phyloP scores from a whole-genome alignment of 495 filamentous ascomycete genomes.

The Aspergillus indologenus region DNA sequence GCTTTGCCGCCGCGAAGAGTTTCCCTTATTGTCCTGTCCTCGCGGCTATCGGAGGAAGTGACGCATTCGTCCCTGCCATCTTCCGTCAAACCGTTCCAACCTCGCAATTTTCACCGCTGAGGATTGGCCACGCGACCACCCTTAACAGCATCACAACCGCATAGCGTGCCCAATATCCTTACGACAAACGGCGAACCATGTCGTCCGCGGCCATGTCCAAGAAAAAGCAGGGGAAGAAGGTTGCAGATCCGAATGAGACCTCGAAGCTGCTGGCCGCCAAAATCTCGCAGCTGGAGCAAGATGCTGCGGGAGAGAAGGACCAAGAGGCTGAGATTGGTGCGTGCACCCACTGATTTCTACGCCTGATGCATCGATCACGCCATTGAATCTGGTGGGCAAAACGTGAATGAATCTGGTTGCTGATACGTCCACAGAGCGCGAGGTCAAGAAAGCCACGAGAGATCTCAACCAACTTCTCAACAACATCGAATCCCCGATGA shows the following conservation, averaged over 20 bases:
- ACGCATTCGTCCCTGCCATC: conserved; percentile 16
- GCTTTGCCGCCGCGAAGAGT: background rate
- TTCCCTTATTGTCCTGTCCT: conserved; percentile 11
- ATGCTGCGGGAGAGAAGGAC: conserved; percentile 90
- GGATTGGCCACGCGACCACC: conserved; percentile 25
- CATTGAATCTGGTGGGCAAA: conserved; percentile 9
- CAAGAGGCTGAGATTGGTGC: conserved; percentile 94
- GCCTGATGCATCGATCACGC: conserved; percentile 12
- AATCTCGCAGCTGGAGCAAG: conserved; percentile 91
- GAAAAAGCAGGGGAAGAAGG: conserved; percentile 75
- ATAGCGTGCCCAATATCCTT: background rate
- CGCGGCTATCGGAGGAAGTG: conserved; percentile 14
- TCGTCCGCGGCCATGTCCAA: conserved; percentile 45
- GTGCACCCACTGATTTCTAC: conserved; percentile 41
- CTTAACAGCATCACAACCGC: conserved; percentile 12
- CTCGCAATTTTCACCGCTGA: conserved; percentile 26
- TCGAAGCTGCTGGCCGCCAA: conserved; percentile 87
- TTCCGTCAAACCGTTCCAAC: conserved; percentile 20
- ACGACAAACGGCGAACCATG: conserved; percentile 25
- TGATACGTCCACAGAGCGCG: conserved; percentile 53
- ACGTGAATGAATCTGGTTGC: conserved; percentile 19
- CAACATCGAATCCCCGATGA: conserved; percentile 71
- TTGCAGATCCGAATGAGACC: conserved; percentile 76
- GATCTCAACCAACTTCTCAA: conserved; percentile 78
- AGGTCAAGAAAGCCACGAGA: conserved; percentile 90